Evolutionary conservation across 2,329 filamentous ascomycete species (phyloP).

Genomic region (Sarocladium oryzae): DNA sequence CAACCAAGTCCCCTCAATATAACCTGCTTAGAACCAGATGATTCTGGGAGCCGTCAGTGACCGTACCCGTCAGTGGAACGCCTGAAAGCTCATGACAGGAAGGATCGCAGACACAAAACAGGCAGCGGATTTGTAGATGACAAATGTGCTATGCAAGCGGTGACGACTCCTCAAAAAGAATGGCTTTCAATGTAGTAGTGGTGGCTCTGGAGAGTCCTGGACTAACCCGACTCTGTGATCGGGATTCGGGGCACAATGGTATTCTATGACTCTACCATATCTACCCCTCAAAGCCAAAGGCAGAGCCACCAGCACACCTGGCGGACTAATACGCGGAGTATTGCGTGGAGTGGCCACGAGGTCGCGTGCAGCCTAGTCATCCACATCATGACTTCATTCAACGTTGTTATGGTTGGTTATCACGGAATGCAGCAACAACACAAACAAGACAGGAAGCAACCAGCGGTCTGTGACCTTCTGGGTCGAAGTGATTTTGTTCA

Average conservation of each 20-base stretch:
- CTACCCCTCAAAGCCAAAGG: too few species aligned
- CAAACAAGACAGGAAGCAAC: background rate
- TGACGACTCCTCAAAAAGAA: background rate
- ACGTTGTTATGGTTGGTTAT: background rate
- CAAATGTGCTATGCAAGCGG: background rate
- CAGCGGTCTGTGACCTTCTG: too few species aligned
- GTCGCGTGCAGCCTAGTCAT: background rate
- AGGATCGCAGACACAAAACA: background rate
- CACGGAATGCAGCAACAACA: background rate
- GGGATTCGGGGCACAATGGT: background rate
- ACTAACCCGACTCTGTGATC: too few species aligned
- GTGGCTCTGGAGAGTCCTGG: background rate
- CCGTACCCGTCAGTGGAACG: too few species aligned
- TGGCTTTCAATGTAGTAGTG: too few species aligned
- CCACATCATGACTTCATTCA: conserved; percentile 1
- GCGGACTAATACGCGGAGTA: background rate
- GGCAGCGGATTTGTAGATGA: background rate
- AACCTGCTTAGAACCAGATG: too few species aligned
- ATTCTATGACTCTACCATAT: conserved; percentile 6
- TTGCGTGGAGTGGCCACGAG: background rate
- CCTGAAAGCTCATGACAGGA: too few species aligned
- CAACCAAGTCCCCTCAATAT: too few species aligned
- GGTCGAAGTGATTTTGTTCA: background rate
- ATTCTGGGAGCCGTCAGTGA: too few species aligned
- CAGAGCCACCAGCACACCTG: background rate